Base-by-base conservation (phyloP, 2,329 filamentous ascomycete genomes). In the Immersiporthe knoxdaviesiana region DNA sequence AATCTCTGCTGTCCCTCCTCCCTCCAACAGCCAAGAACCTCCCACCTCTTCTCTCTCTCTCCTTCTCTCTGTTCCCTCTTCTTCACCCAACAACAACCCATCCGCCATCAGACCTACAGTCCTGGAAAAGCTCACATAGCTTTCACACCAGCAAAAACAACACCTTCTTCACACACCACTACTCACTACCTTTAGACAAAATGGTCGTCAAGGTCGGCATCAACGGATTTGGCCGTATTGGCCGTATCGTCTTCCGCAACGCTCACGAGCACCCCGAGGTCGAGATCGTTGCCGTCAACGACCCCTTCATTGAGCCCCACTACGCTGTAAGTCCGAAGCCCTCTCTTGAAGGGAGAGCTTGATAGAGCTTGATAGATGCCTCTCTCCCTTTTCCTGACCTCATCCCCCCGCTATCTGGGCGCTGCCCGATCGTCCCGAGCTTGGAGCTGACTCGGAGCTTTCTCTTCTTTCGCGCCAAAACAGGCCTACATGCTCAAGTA, bases 401-500 rank as follows among this genome's bases (percentile, higher is more conserved):
- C 27, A n/a, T 3, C 16, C 27, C n/a, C 12, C 41, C 30, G n/a
- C n/a, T 56, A 50, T 11, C 44, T 32, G n/a, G 12, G 16, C 61
- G 11, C n/a, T 18, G 8, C 60, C 37, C 24, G n/a, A 41, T 44
- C 18, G 16, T 30, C n/a, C 21, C 58, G 54, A 63, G 52, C 68
- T 66, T 14, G n/a, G 66, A 72, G 72, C 79, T 81, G 72, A 81
- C 77, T 44, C 41, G 27, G 39, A 32, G 68, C 37, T n/a, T 16
- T 68, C 37, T 21, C 21, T 65, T 3, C 54, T 74, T n/a, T 44
- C 54, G 37, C 37, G 7, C 66, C 65, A 50, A 47, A 70, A 35
- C 73, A 97, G 94, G 93, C 92, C 81, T 98, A 98, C 91, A 98
- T 98, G 96, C 92, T 99, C 86, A 97, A 97, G 89, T 98, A 98